phyloP scores from a whole-genome alignment of 768 basidiomycete species.

The Terana coerulea region DNA sequence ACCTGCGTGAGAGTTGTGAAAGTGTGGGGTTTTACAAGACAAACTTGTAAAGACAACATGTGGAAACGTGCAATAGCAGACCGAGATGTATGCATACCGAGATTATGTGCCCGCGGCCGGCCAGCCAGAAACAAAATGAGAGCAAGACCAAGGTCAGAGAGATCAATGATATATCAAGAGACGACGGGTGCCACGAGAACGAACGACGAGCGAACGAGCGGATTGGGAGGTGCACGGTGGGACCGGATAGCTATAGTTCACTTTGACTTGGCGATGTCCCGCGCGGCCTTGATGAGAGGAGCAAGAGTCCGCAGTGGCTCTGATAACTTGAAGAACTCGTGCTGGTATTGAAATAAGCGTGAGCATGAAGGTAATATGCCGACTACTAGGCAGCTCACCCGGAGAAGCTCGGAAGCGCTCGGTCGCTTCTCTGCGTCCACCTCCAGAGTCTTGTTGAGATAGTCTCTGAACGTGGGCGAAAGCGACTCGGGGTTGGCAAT shows the following conservation, averaged over 20 bases:
- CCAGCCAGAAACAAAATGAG: constrained; percentile 3
- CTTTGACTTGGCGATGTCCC: constrained; percentile 75
- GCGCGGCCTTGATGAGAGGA: constrained; percentile 88
- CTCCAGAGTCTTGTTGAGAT: constrained; percentile 82
- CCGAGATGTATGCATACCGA: background rate
- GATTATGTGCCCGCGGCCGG: background rate
- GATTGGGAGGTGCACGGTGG: background rate
- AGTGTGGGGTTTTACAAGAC: background rate
- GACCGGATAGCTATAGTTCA: constrained; percentile 9
- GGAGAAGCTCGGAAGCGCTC: constrained; percentile 73
- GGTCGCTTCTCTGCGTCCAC: constrained; percentile 96
- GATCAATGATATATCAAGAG: constrained; percentile 1
- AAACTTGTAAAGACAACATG: background rate
- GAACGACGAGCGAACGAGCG: background rate
- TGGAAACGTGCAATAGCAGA: background rate
- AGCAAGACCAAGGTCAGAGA: constrained; percentile 2
- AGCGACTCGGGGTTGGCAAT: constrained; percentile 87
- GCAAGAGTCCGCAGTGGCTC: constrained; percentile 85
- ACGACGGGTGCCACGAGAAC: background rate
- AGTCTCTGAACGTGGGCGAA: constrained; percentile 81
- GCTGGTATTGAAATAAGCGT: constrained; percentile 37
- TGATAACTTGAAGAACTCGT: constrained; percentile 83
- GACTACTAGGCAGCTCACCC: constrained; percentile 41
- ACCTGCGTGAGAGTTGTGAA: background rate
- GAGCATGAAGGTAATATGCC: background rate